Conservation (phyloP, 441 rosid species). For the Adansonia gregorii region DNA sequence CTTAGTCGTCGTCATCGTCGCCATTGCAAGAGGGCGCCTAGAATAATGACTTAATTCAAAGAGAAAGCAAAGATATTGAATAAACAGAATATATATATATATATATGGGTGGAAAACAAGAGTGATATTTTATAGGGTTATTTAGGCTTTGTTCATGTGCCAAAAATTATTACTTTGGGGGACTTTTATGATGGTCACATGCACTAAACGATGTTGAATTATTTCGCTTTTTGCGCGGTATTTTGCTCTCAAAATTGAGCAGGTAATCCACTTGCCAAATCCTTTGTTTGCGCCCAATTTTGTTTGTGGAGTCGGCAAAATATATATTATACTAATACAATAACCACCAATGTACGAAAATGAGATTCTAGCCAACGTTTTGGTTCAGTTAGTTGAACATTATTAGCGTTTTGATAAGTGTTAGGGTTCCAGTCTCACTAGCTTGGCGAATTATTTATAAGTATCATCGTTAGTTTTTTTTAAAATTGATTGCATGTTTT, state of each 20-base stretch:
- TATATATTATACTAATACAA: neutral
- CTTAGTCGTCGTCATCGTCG: slow-evolving; percentile 35
- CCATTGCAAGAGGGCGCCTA: neutral
- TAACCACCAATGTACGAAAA: neutral
- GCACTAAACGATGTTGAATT: slow-evolving; percentile 2
- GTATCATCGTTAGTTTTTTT: too few relatives aligned
- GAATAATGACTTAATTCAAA: neutral
- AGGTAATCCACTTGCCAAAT: slow-evolving; percentile 20
- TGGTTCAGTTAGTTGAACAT: too few relatives aligned
- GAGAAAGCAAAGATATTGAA: neutral
- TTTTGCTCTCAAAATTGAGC: slow-evolving; percentile 27
- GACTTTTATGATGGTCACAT: slow-evolving; percentile 19
- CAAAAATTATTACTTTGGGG: neutral
- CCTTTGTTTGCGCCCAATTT: slow-evolving; percentile 23
- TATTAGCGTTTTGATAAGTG: too few relatives aligned
- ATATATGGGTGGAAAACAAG: too few relatives aligned
- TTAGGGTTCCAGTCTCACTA: too few relatives aligned
- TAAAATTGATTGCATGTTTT: too few relatives aligned
- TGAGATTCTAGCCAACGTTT: too few relatives aligned
- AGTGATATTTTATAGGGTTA: too few relatives aligned
- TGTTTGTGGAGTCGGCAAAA: neutral
- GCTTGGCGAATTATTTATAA: too few relatives aligned
- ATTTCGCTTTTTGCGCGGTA: slow-evolving; percentile 32
- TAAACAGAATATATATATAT: too few relatives aligned
- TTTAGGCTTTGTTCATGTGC: too few relatives aligned